phyloP scores from a whole-genome alignment of 305 asterid genomes.

The Solanum chacoense region DNA sequence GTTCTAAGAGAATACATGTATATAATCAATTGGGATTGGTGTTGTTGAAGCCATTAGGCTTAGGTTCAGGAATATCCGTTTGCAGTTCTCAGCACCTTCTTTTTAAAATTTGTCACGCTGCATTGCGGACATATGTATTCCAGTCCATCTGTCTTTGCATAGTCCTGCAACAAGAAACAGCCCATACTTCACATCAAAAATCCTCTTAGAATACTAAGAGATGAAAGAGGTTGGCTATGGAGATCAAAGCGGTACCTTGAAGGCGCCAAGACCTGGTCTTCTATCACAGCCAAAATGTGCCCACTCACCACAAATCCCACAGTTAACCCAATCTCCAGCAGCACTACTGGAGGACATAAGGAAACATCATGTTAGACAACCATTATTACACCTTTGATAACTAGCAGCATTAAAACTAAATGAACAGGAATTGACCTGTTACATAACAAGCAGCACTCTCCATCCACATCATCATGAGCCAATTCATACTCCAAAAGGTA shows the following conservation, averaged over 20 bases:
- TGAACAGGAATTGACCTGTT: slow-evolving; percentile 44
- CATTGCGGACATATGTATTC: slow-evolving; percentile 99
- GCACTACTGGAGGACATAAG: slow-evolving; percentile 65
- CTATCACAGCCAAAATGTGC: slow-evolving; percentile 98
- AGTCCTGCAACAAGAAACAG: slow-evolving; percentile 45
- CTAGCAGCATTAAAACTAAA: background rate
- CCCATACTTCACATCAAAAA: background rate
- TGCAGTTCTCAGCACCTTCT: slow-evolving; percentile 55
- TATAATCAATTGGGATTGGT: background rate
- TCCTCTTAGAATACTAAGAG: background rate
- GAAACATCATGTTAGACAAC: slow-evolving; percentile 19
- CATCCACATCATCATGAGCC: slow-evolving; percentile 98
- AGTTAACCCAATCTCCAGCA: slow-evolving; percentile 99
- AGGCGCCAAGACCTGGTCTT: slow-evolving; percentile 94
- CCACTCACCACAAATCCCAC: slow-evolving; percentile 99
- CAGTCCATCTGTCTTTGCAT: slow-evolving; percentile 96
- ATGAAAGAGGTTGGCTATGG: background rate
- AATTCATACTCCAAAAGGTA: slow-evolving; percentile 93
- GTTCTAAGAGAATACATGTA: background rate
- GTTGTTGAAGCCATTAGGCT: background rate
- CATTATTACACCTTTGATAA: background rate
- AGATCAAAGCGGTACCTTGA: slow-evolving; percentile 45
- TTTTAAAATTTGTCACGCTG: slow-evolving; percentile 75
- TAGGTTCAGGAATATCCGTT: slow-evolving; percentile 58
- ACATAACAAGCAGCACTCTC: slow-evolving; percentile 96